A percentile compares a stretch with the other conserved stretches of the same genome.
Evolutionary conservation across 805 yeast genomes (phyloP).

Genomic region (Maudiozyma bulderi): DNA sequence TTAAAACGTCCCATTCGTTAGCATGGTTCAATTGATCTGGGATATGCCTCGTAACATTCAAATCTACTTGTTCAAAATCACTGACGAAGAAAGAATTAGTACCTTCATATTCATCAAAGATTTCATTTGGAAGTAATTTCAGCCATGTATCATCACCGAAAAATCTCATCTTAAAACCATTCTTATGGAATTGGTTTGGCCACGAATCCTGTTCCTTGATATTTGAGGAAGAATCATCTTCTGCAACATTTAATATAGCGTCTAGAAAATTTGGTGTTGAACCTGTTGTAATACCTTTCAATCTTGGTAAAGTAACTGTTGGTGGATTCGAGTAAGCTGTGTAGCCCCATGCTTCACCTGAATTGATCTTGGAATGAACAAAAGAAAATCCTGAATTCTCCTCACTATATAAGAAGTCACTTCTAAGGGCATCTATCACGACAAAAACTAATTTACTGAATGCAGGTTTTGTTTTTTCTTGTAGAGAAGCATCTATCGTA

Average conservation of each 20-base stretch:
- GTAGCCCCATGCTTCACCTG: constrained; percentile 72
- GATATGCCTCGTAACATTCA: constrained; percentile 84
- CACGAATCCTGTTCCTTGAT: constrained; percentile 76
- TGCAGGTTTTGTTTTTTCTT: constrained; percentile 22
- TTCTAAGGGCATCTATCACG: constrained; percentile 87
- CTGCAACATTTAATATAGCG: constrained; percentile 89
- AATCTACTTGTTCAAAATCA: constrained; percentile 89
- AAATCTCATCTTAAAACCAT: constrained; percentile 48
- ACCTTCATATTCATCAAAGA: constrained; percentile 65
- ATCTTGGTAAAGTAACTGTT: constrained; percentile 88
- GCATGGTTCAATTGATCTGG: constrained; percentile 41
- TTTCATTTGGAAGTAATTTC: constrained; percentile 61
- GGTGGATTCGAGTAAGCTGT: constrained; percentile 94
- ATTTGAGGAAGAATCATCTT: constrained; percentile 65
- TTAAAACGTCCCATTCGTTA: constrained; percentile 69
- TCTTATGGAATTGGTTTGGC: constrained; percentile 53
- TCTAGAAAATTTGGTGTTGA: constrained; percentile 90
- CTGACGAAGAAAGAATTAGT: constrained; percentile 91
- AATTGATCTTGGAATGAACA: constrained; percentile 53
- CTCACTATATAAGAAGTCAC: constrained; percentile 69
- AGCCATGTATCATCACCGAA: constrained; percentile 98
- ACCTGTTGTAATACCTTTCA: constrained; percentile 91
- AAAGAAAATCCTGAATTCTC: constrained; percentile 53
- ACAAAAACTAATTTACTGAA: constrained; percentile 66
- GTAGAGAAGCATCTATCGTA: constrained; percentile 27